A percentile compares a stretch with the other conserved stretches of the same genome.
Evolutionary conservation across 2,329 filamentous ascomycete genomes (phyloP).

Genomic region (Ophiobolus disseminans): DNA sequence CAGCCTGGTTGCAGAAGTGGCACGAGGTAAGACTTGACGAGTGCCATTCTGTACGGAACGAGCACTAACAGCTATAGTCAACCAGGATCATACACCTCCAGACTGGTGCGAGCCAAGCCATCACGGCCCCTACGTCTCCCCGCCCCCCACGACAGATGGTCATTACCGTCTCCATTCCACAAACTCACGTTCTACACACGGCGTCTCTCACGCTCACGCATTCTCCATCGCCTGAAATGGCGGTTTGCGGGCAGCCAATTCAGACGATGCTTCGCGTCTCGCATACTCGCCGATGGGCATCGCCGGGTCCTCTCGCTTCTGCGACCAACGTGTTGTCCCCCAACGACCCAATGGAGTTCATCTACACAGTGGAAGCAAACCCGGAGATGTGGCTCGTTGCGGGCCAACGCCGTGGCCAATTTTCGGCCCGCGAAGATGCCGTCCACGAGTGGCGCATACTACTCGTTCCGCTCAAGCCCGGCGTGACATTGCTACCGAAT

Average conservation of each 20-base stretch:
- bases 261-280: slow-evolving; percentile 65
- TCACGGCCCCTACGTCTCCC: slow-evolving; percentile 34
- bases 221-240: slow-evolving; percentile 44
- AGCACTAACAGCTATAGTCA: slow-evolving; percentile 31
- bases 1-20: slow-evolving; percentile 63
- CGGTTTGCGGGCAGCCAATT: slow-evolving; percentile 70
- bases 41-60: background rate
- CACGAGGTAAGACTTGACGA: slow-evolving; percentile 58
- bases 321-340: slow-evolving; percentile 35
- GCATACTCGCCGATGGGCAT: slow-evolving; percentile 63
- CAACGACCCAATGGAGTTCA: slow-evolving; percentile 70
- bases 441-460: slow-evolving; percentile 68
- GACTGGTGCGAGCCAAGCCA: slow-evolving; percentile 5
- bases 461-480: slow-evolving; percentile 80
- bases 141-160: slow-evolving; percentile 69
- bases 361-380: slow-evolving; percentile 79
- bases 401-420: slow-evolving; percentile 79
- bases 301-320: slow-evolving; percentile 26
- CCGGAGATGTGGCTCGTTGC: slow-evolving; percentile 84
- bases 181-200: slow-evolving; percentile 82
- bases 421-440: slow-evolving; percentile 63
- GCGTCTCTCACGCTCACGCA: slow-evolving; percentile 64
- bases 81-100: slow-evolving; percentile 35
- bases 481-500: slow-evolving; percentile 76
- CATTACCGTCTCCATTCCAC: slow-evolving; percentile 89